These are phyloP conservation scores for Rhizopus arrhizus DNA, from an alignment of 371 early-diverging fungal genomes.

Conservation along the genomic window DNA sequence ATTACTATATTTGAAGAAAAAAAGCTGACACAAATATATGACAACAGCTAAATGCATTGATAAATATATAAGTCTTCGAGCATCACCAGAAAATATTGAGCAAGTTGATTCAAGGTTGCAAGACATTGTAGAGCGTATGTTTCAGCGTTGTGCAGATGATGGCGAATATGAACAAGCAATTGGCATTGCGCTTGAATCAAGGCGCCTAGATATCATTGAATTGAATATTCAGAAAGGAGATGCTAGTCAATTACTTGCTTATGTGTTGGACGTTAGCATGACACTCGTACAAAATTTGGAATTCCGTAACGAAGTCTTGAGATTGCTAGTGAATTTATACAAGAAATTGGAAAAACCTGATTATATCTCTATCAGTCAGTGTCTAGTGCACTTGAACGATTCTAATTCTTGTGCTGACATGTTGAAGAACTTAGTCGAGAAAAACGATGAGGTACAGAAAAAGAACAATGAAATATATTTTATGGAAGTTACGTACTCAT, in stretches of 20 bases:
- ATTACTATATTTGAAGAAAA: too few species aligned
- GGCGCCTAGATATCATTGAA: constrained; percentile 88
- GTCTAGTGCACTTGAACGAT: constrained; percentile 88
- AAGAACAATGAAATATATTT: too few species aligned
- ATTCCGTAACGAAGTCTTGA: constrained; percentile 83
- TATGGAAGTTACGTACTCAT: too few species aligned
- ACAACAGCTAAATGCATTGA: constrained; percentile 86
- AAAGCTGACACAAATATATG: too few species aligned
- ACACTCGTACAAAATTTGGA: constrained; percentile 80
- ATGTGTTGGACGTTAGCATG: constrained; percentile 81
- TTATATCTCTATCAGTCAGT: constrained; percentile 88
- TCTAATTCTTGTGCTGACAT: constrained; percentile 71
- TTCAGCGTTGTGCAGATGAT: constrained; percentile 85
- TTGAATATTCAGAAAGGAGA: constrained; percentile 76
- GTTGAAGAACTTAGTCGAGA: constrained; percentile 64
- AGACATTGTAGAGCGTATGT: constrained; percentile 92
- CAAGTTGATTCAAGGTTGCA: constrained; percentile 79
- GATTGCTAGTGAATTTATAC: constrained; percentile 83
- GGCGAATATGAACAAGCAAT: constrained; percentile 90
- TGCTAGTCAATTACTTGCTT: constrained; percentile 71
- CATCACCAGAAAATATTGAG: constrained; percentile 41
- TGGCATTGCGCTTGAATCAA: constrained; percentile 93
- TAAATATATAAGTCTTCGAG: constrained; percentile 84
- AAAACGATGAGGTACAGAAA: constrained; percentile 55
- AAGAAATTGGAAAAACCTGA: constrained; percentile 82